Evolutionary conservation across 2,329 filamentous ascomycete species (phyloP).

Genomic region (Colletotrichum agaves): DNA sequence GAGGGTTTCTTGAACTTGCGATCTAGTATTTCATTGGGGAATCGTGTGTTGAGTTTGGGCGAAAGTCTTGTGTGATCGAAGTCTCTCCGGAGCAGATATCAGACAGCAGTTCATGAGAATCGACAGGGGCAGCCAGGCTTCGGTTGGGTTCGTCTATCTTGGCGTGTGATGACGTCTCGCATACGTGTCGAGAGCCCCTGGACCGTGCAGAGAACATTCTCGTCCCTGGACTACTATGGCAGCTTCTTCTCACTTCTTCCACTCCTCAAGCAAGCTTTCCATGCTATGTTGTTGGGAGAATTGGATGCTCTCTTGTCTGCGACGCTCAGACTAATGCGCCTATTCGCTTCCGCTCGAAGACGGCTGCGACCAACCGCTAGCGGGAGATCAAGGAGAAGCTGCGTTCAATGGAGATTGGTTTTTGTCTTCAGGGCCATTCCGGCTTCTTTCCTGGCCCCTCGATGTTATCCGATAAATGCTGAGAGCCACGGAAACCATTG

Average conservation of each 20-base stretch:
- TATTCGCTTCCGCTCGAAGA: no score
- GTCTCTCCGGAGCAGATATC: background rate
- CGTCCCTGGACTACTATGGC: background rate
- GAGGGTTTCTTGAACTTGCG: background rate
- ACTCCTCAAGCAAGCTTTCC: background rate
- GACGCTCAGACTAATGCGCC: background rate
- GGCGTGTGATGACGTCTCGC: slow-evolving; percentile 21
- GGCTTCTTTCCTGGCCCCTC: no score
- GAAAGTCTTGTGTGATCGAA: no score
- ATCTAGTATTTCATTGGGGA: background rate
- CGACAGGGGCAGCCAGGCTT: slow-evolving; percentile 5
- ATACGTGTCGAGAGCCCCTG: slow-evolving; percentile 13
- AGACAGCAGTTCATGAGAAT: background rate
- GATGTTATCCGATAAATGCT: no score
- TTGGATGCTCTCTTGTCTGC: background rate
- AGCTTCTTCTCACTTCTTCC: background rate
- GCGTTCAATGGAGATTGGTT: no score
- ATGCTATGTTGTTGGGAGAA: background rate
- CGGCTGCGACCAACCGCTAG: no score
- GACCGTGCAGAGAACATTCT: slow-evolving; percentile 13
- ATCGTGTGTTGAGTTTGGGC: no score
- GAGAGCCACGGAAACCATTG: no score
- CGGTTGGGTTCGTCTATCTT: background rate
- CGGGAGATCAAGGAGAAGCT: no score
- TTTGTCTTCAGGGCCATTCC: no score